These are phyloP conservation scores for Phytophthora hybrid DNA, from an alignment of 352 stramenopile genomes.

Conservation along the genomic window DNA sequence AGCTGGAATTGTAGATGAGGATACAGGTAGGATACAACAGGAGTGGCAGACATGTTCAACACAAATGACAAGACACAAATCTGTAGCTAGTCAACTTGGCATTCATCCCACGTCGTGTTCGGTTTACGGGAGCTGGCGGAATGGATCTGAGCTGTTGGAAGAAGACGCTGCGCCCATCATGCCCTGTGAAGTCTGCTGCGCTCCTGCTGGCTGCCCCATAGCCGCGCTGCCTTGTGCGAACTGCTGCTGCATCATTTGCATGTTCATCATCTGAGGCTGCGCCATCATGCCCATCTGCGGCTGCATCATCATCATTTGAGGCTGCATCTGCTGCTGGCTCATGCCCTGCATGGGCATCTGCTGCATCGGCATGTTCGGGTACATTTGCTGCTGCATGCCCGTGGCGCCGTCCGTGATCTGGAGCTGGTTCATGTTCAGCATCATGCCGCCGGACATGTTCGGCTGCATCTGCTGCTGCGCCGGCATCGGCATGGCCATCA, in stretches of 20 bases:
- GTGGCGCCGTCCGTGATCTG: conserved; percentile 35
- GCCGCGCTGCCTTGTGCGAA: conserved; percentile 23
- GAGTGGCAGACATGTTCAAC: no score
- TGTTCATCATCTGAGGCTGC: conserved; percentile 49
- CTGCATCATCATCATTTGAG: conserved; percentile 57
- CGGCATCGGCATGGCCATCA: conserved; percentile 53
- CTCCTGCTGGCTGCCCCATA: conserved; percentile 18
- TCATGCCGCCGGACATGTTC: conserved; percentile 39
- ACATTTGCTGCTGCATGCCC: conserved; percentile 50
- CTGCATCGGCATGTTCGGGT: conserved; percentile 47
- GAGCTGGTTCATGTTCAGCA: conserved; percentile 54
- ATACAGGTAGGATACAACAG: no score
- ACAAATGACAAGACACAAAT: conserved; percentile 3
- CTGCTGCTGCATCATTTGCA: conserved; percentile 38
- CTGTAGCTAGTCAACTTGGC: conserved; percentile 6
- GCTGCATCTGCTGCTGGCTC: conserved; percentile 42
- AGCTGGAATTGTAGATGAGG: not conserved
- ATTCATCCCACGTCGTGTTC: conserved; percentile 14
- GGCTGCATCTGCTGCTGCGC: conserved; percentile 42
- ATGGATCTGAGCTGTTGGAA: conserved; percentile 34
- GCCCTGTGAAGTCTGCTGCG: conserved; percentile 10
- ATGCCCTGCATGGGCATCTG: conserved; percentile 41
- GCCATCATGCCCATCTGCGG: conserved; percentile 51
- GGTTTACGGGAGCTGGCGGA: conserved; percentile 34
- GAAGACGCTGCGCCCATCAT: conserved; percentile 11